Evolutionary conservation across 208 protist genomes (phyloP).

Genomic region (Porcisia deanei): DNA sequence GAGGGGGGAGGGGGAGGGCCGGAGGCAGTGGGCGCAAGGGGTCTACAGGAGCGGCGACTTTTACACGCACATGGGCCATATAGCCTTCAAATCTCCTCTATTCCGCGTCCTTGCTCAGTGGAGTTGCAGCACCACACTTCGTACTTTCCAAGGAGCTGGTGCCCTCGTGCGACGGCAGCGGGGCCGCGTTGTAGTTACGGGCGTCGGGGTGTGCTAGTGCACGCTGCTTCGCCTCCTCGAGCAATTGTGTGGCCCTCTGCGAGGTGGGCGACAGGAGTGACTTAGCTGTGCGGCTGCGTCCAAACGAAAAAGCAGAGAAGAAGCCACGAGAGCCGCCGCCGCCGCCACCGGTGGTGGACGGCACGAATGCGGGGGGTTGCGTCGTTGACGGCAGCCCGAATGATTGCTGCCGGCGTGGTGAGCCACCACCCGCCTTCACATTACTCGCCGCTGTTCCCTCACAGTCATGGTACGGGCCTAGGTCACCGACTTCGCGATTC

Average conservation of each 20-base stretch:
- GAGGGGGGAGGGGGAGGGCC: not conserved
- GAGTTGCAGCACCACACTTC: not conserved
- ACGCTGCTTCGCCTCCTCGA: constrained; percentile 17
- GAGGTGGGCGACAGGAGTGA: constrained; percentile 6
- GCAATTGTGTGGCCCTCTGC: not conserved
- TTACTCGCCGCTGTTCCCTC: not conserved
- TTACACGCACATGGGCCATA: not conserved
- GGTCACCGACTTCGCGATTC: not conserved
- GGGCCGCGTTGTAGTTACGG: constrained; percentile 12
- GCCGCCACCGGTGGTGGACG: not conserved
- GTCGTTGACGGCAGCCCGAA: not conserved
- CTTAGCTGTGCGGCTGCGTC: not conserved
- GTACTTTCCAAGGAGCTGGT: not conserved
- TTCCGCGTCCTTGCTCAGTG: not conserved
- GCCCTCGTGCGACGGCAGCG: not conserved
- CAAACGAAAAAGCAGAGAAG: constrained; percentile 18
- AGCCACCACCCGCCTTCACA: not conserved
- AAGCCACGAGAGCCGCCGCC: constrained; percentile 10
- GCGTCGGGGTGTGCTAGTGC: constrained; percentile 29
- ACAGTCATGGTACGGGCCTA: not conserved
- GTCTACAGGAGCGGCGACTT: not conserved
- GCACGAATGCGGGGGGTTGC: not conserved
- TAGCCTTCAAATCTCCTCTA: not conserved
- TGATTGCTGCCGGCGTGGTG: not conserved
- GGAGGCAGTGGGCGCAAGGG: not conserved